A percentile compares a stretch with the other conserved stretches of the same genome.
phyloP scores from a whole-genome alignment of 306 rosid species.

The Pterocarpus santalinus region DNA sequence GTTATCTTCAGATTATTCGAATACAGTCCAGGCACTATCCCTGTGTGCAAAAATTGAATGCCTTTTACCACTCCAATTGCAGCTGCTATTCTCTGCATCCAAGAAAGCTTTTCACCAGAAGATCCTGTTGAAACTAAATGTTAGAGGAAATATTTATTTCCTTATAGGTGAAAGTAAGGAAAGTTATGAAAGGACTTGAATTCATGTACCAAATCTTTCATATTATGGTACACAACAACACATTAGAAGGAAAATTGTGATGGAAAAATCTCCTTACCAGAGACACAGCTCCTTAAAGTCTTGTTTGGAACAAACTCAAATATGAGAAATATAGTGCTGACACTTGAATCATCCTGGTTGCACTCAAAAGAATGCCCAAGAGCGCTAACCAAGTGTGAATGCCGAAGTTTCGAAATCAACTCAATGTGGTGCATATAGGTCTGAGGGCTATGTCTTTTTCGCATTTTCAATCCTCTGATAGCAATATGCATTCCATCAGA shows the following conservation, averaged over 20 bases:
- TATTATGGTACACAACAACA: background rate
- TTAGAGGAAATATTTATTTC: conserved; percentile 22
- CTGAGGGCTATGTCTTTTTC: conserved; percentile 71
- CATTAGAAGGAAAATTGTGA: conserved; percentile 21
- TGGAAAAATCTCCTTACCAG: conserved; percentile 63
- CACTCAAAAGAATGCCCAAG: conserved; percentile 96
- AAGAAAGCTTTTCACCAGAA: conserved; percentile 66
- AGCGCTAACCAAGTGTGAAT: conserved; percentile 78
- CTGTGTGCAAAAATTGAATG: conserved; percentile 93
- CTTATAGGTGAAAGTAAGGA: conserved; percentile 14
- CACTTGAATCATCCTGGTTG: conserved; percentile 70
- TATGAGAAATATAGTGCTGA: conserved; percentile 69
- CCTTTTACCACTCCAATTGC: conserved; percentile 90
- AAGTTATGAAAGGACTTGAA: background rate
- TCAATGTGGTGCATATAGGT: conserved; percentile 76
- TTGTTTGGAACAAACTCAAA: conserved; percentile 80
- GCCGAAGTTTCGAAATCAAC: conserved; percentile 85
- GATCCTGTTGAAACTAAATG: conserved; percentile 61
- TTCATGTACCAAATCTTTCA: background rate
- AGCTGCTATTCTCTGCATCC: conserved; percentile 87
- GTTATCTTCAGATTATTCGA: conserved; percentile 85
- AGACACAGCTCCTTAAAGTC: conserved; percentile 71
- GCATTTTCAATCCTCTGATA: conserved; percentile 70
- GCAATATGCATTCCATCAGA: conserved; percentile 79
- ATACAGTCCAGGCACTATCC: conserved; percentile 88